phyloP scores from a whole-genome alignment of 2,329 filamentous ascomycete genomes.

The Zymoseptoria brevis region DNA sequence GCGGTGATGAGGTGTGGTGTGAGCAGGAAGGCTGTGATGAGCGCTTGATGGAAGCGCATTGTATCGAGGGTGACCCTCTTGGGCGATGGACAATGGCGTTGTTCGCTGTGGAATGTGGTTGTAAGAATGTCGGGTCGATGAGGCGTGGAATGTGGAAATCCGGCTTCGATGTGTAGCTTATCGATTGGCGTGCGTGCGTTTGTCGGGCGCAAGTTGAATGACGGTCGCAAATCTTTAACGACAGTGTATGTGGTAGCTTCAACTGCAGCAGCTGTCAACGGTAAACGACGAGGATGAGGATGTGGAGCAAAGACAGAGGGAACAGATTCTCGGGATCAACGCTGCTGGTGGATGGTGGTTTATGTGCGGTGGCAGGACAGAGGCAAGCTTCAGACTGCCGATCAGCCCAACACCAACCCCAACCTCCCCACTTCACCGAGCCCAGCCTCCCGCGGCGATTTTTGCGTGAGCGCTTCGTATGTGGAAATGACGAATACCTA shows the following conservation, averaged over 20 bases:
- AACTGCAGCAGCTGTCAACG: not conserved
- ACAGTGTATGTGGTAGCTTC: not conserved
- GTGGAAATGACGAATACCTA: not conserved
- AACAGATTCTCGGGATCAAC: not conserved
- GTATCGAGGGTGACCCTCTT: conserved; percentile 5
- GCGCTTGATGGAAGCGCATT: conserved; percentile 22
- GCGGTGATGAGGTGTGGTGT: conserved; percentile 18
- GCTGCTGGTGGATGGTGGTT: not conserved
- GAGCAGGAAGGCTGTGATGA: conserved; percentile 24
- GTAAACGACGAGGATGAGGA: not conserved
- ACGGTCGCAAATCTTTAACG: not conserved
- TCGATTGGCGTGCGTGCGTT: not conserved
- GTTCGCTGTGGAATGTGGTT: not conserved
- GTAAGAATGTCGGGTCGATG: not conserved
- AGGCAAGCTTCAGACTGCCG: not conserved
- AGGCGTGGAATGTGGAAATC: not conserved
- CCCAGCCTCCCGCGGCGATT: not conserved
- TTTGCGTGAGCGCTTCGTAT: not conserved
- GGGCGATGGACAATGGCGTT: not conserved
- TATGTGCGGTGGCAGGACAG: not conserved
- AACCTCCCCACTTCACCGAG: not conserved
- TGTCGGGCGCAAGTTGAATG: not conserved
- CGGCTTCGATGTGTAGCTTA: not conserved
- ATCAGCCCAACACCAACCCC: no score
- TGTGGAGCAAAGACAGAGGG: not conserved